A percentile compares a stretch with the other conserved stretches of the same genome.
Evolutionary conservation across 2,329 filamentous ascomycete species (phyloP).

Genomic region (Colletotrichum melonis): DNA sequence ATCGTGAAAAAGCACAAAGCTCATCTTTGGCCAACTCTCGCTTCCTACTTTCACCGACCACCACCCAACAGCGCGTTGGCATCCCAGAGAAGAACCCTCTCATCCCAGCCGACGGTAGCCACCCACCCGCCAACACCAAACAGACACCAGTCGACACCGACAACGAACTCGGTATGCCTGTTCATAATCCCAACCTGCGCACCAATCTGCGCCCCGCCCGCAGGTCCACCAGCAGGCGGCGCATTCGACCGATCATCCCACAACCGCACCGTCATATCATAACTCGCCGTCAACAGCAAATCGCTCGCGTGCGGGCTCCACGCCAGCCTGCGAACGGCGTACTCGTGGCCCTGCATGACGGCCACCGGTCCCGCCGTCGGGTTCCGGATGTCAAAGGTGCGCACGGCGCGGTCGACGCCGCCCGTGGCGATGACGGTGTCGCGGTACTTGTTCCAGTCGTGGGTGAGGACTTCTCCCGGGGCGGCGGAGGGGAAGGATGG

Average conservation of each 20-base stretch:
- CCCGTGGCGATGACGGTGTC: conserved; percentile 86
- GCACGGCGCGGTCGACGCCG: conserved; percentile 87
- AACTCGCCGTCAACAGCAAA: conserved; percentile 87
- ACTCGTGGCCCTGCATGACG: conserved; percentile 86
- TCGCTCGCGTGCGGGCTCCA: conserved; percentile 97
- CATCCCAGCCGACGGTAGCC: conserved; percentile 94
- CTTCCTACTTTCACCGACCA: conserved; percentile 22
- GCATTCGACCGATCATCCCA: conserved; percentile 81
- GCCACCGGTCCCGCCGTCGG: conserved; percentile 78
- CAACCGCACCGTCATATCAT: conserved; percentile 96
- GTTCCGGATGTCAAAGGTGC: conserved; percentile 90
- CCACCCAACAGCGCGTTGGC: conserved; percentile 64
- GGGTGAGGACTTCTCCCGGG: conserved; percentile 87
- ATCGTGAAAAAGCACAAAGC: not conserved
- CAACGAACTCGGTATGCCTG: conserved; percentile 93
- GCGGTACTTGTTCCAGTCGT: conserved; percentile 99
- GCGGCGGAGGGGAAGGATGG: conserved; percentile 53
- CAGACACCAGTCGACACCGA: conserved; percentile 96
- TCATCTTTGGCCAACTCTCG: not conserved
- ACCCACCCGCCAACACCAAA: conserved; percentile 97
- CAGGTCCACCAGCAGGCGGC: conserved; percentile 47
- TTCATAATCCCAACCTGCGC: conserved; percentile 89
- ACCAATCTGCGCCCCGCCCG: conserved; percentile 62
- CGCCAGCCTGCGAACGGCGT: conserved; percentile 84
- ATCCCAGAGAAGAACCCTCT: conserved; percentile 92